phyloP scores from a whole-genome alignment of 139 green algal genomes.

The Chlorella sp. region DNA sequence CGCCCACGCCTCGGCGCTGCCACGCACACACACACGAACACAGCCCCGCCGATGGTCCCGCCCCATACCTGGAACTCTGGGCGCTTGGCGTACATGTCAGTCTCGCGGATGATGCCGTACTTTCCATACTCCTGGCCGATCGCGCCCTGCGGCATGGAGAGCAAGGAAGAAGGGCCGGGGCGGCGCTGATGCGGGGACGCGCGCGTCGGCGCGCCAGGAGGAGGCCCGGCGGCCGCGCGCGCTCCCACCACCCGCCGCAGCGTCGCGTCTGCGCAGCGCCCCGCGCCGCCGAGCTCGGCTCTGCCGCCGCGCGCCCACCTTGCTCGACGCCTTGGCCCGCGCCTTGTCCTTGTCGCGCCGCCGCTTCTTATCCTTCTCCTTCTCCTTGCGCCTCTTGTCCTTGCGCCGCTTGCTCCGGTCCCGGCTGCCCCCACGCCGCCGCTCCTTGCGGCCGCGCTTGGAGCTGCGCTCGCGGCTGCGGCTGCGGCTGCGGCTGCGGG shows the following conservation, averaged over 20 bases:
- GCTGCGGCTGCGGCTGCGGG: constrained; percentile 7
- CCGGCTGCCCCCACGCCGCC: no score
- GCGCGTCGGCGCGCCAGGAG: no score
- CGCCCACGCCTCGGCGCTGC: no score
- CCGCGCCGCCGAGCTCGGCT: background rate
- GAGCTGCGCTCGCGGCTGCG: background rate
- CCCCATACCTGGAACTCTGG: constrained; percentile 87
- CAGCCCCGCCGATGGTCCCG: no score
- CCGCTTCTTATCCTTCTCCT: constrained; percentile 16
- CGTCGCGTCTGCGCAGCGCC: no score
- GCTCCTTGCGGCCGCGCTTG: constrained; percentile 8
- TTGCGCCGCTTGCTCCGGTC: background rate
- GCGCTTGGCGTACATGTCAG: constrained; percentile 62
- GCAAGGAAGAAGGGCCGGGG: background rate
- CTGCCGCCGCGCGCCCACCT: background rate
- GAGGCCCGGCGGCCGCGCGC: no score
- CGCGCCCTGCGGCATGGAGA: constrained; percentile 1
- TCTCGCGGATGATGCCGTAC: constrained; percentile 81
- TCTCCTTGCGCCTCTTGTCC: constrained; percentile 3
- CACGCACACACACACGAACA: constrained; percentile 58
- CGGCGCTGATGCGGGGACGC: no score
- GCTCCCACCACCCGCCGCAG: no score
- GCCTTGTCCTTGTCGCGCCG: constrained; percentile 16
- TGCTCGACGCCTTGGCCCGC: constrained; percentile 3
- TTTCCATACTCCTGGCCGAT: constrained; percentile 70